Conservation (phyloP, 441 rosid species). For the Erodium moschatum region DNA sequence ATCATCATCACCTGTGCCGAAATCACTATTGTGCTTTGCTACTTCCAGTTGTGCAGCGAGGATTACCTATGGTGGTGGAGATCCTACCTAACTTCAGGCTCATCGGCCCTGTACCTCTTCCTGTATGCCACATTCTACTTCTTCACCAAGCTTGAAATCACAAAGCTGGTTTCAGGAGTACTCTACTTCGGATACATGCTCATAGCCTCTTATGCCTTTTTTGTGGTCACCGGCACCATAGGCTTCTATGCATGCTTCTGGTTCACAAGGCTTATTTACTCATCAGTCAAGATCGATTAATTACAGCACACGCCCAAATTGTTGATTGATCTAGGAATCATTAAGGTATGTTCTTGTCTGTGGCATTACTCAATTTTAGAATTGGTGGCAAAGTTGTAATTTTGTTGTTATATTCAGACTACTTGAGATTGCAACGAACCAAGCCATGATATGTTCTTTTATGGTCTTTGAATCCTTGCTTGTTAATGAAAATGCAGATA, state of each 20-base stretch:
- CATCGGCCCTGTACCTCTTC: constrained; percentile 14
- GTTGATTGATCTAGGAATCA: no score
- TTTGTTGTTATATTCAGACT: background rate
- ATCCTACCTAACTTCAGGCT: constrained; percentile 15
- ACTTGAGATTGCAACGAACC: background rate
- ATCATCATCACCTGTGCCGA: constrained; percentile 20
- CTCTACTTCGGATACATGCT: constrained; percentile 20
- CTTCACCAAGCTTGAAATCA: constrained; percentile 22
- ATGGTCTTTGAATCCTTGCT: background rate
- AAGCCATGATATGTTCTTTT: background rate
- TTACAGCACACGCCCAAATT: background rate
- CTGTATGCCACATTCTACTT: constrained; percentile 16
- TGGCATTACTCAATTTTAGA: background rate
- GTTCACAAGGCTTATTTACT: constrained; percentile 19
- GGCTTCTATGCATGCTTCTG: constrained; percentile 12
- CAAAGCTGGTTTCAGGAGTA: constrained; percentile 11
- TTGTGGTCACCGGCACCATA: constrained; percentile 8
- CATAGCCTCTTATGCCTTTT: constrained; percentile 16
- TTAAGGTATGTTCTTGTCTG: background rate
- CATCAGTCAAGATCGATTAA: constrained; percentile 21
- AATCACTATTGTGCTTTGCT: constrained; percentile 15
- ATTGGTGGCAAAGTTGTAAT: background rate
- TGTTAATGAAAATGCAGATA: background rate
- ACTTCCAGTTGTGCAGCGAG: constrained; percentile 20
- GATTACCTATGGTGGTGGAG: constrained; percentile 18